Conservation (phyloP, 331 rosid genomes). For the Malus hybrid region DNA sequence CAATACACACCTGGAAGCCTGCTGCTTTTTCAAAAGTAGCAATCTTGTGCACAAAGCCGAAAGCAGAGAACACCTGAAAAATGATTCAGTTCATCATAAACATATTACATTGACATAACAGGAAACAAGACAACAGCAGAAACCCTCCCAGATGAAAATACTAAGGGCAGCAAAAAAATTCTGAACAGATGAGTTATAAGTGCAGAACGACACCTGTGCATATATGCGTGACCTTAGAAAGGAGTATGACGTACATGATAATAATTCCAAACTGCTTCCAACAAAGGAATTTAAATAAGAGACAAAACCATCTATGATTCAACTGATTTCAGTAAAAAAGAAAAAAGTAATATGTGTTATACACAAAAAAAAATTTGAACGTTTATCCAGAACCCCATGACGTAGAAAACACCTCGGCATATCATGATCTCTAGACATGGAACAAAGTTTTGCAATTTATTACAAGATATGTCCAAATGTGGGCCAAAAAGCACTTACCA, state of each 20-base stretch:
- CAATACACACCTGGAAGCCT: constrained; percentile 62
- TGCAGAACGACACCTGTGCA: constrained; percentile 91
- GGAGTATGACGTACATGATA: constrained; percentile 68
- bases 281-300: constrained; percentile 69
- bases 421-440: constrained; percentile 4
- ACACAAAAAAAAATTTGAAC: neutral
- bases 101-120: constrained; percentile 3
- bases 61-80: constrained; percentile 72
- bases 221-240: constrained; percentile 75
- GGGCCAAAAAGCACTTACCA: constrained; percentile 38
- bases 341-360: neutral
- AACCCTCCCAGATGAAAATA: constrained; percentile 25
- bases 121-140: constrained; percentile 10
- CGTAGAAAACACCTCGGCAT: neutral
- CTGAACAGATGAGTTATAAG: constrained; percentile 58
- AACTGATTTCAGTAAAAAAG: constrained; percentile 40
- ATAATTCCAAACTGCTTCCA: constrained; percentile 89
- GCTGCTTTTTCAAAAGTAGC: constrained; percentile 92
- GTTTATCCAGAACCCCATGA: neutral
- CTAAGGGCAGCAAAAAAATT: constrained; percentile 27
- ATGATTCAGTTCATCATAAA: constrained; percentile 3
- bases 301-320: constrained; percentile 60
- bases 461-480: neutral
- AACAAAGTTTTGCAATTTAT: constrained; percentile 3
- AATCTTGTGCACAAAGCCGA: constrained; percentile 83